Percentiles rank a stretch among this genome's conserved stretches.
phyloP scores from a whole-genome alignment of 1,284 basidiomycete genomes.

The Leccinum huronense region DNA sequence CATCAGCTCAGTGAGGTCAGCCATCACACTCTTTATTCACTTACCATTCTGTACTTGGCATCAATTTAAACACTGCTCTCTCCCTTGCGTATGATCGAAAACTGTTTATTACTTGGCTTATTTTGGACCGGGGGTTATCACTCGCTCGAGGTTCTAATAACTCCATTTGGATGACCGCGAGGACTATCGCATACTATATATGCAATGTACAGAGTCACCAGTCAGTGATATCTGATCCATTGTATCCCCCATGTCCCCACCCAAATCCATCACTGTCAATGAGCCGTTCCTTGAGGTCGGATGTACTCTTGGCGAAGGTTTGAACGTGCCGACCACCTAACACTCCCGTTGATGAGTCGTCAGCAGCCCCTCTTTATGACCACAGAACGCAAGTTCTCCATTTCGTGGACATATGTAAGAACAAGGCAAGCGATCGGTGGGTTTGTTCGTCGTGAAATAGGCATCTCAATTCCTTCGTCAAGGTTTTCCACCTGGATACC shows the following conservation, averaged over 20 bases:
- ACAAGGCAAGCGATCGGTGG: slow-evolving; percentile 39
- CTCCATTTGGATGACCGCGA: slow-evolving; percentile 12
- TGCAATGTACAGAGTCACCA: background rate
- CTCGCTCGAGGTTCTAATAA: slow-evolving; percentile 11
- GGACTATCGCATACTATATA: slow-evolving; percentile 14
- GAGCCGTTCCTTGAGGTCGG: slow-evolving; percentile 53
- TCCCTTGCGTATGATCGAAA: slow-evolving; percentile 4
- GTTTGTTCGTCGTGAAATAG: slow-evolving; percentile 40
- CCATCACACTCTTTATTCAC: slow-evolving; percentile 10
- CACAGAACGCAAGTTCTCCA: slow-evolving; percentile 50
- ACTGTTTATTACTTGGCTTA: background rate
- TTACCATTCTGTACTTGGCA: slow-evolving; percentile 25
- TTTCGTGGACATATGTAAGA: slow-evolving; percentile 64
- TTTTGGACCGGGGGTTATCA: slow-evolving; percentile 8
- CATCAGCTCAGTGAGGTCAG: slow-evolving; percentile 29
- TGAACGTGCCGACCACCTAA: slow-evolving; percentile 10
- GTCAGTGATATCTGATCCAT: slow-evolving; percentile 1
- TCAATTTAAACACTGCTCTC: slow-evolving; percentile 18
- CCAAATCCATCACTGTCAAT: slow-evolving; percentile 32
- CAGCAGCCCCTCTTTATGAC: slow-evolving; percentile 61
- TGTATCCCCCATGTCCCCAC: slow-evolving; percentile 14
- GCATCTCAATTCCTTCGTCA: slow-evolving; percentile 5
- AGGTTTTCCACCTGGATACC: slow-evolving; percentile 28
- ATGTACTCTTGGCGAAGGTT: slow-evolving; percentile 68
- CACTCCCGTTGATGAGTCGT: slow-evolving; percentile 12